Conservation (phyloP, 805 yeast genomes). For the Sugiyamaella marilandica region DNA sequence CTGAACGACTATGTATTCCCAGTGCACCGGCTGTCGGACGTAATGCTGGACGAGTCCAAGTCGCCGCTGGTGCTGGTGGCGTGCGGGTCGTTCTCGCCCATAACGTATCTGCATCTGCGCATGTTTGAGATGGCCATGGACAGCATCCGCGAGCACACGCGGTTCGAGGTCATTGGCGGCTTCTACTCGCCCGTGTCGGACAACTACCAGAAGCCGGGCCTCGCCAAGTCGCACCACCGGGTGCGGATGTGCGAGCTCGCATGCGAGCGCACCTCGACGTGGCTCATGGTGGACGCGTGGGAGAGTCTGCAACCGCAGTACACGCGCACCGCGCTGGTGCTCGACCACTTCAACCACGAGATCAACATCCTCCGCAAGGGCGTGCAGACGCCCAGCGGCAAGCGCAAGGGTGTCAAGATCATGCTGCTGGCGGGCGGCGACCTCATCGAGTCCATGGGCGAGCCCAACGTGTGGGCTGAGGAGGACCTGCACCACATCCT, state of each 20-base stretch:
- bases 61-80: conserved; percentile 92
- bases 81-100: conserved; percentile 95
- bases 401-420: conserved; percentile 75
- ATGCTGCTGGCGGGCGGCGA: conserved; percentile 98
- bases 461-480: conserved; percentile 99
- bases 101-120: conserved; percentile 87
- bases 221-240: conserved; percentile 83
- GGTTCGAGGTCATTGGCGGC: conserved; percentile 95
- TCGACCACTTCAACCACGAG: conserved; percentile 95
- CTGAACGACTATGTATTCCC: conserved; percentile 76
- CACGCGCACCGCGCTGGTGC: conserved; percentile 89
- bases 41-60: conserved; percentile 67
- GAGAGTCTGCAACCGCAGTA: conserved; percentile 88
- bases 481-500: conserved; percentile 89
- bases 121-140: conserved; percentile 99
- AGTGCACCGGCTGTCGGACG: conserved; percentile 71
- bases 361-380: conserved; percentile 90
- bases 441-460: conserved; percentile 98
- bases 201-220: conserved; percentile 87
- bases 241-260: conserved; percentile 98
- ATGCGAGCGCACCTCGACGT: conserved; percentile 90
- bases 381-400: conserved; percentile 45
- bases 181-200: conserved; percentile 90
- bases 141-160: conserved; percentile 81
- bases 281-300: conserved; percentile 99